These are phyloP conservation scores for Chrysosphaeria jannelii DNA, from an alignment of 2,329 filamentous ascomycete species.

Conservation along the genomic window DNA sequence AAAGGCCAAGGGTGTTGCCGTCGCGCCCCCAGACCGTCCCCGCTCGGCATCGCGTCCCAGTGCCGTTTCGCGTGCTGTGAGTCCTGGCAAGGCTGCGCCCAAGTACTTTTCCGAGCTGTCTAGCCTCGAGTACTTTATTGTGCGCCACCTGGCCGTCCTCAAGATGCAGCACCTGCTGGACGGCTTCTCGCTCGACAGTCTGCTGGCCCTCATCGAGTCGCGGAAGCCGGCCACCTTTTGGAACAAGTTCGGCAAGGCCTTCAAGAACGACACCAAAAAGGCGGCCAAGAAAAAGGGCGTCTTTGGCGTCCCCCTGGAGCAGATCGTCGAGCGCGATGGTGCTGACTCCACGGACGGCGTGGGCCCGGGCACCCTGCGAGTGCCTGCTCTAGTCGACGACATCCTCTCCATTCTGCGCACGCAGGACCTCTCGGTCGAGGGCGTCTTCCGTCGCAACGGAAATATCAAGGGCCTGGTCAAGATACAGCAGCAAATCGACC, in stretches of 20 bases:
- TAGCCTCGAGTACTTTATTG: conserved; percentile 87
- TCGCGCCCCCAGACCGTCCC: too few species aligned
- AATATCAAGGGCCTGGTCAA: conserved; percentile 89
- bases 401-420: conserved; percentile 83
- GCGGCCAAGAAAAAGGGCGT: conserved; percentile 71
- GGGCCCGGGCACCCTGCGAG: conserved; percentile 64
- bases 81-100: conserved; percentile 12
- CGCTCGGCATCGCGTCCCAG: background rate
- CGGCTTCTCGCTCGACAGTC: conserved; percentile 78
- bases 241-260: conserved; percentile 93
- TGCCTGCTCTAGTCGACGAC: conserved; percentile 87
- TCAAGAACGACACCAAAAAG: conserved; percentile 60
- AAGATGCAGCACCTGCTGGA: conserved; percentile 81
- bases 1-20: conserved; percentile 15
- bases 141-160: conserved; percentile 77
- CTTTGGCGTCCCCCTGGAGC: conserved; percentile 69
- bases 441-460: conserved; percentile 95
- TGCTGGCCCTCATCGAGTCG: conserved; percentile 76
- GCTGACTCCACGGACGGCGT: conserved; percentile 96
- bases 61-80: conserved; percentile 6
- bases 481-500: conserved; percentile 60
- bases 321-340: conserved; percentile 73
- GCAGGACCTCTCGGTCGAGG: conserved; percentile 97
- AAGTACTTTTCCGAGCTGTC: conserved; percentile 92
- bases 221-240: conserved; percentile 76